Percentiles rank a stretch among this genome's conserved stretches.
Conservation (phyloP, 805 yeast species). For the Komagataella ulmi region DNA sequence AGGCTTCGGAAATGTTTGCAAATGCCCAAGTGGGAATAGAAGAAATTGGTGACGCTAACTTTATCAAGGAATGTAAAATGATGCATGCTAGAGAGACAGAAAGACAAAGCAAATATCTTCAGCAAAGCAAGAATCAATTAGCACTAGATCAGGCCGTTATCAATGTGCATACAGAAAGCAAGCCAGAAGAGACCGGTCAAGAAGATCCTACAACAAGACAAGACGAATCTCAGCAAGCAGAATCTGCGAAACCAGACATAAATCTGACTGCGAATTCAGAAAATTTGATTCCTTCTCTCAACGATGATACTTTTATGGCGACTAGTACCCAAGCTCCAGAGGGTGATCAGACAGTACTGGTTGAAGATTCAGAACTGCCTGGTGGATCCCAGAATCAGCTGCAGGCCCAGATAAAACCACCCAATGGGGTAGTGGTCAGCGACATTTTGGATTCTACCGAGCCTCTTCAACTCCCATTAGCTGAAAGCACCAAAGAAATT, state of each 20-base stretch:
- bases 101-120: conserved; percentile 31
- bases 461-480: not conserved
- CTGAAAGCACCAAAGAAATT: not conserved
- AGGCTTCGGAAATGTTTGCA: conserved; percentile 91
- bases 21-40: conserved; percentile 94
- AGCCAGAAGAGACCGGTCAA: not conserved
- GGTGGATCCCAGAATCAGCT: conserved; percentile 1
- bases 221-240: not conserved
- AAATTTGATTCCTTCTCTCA: not conserved
- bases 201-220: not conserved
- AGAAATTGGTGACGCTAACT: conserved; percentile 56
- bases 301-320: not conserved
- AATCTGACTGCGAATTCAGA: not conserved
- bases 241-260: not conserved
- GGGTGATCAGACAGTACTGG: not conserved
- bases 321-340: not conserved
- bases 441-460: not conserved
- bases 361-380: not conserved
- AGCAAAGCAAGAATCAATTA: conserved; percentile 19
- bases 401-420: not conserved
- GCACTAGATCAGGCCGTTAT: conserved; percentile 8
- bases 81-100: conserved; percentile 52
- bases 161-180: conserved; percentile 1
- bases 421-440: conserved; percentile 2
- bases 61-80: conserved; percentile 64